Conservation (phyloP, 371 early-diverging fungal species). For the Phascolomyces articulosus region DNA sequence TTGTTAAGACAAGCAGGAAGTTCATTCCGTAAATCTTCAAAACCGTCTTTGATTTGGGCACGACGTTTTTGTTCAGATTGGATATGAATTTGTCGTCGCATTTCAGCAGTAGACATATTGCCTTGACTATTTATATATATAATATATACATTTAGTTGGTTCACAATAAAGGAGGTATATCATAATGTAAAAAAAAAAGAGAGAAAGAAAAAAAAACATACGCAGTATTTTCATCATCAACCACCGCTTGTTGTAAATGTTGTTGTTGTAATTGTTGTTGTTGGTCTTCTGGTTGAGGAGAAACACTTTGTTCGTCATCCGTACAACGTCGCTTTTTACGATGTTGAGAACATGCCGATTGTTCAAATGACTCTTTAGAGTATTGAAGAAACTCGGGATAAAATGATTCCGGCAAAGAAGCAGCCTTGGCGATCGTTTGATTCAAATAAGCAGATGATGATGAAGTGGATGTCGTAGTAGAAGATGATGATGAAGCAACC, state of each 20-base stretch:
- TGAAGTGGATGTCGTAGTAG: slow-evolving; percentile 23
- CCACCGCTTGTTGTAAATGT: not conserved
- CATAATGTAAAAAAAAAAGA: not conserved
- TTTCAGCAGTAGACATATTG: slow-evolving; percentile 29
- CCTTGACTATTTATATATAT: not conserved
- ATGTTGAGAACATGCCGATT: slow-evolving; percentile 18
- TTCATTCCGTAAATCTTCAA: slow-evolving; percentile 43
- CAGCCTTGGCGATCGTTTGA: slow-evolving; percentile 46
- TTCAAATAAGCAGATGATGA: slow-evolving; percentile 31
- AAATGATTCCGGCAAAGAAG: slow-evolving; percentile 48
- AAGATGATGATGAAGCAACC: slow-evolving; percentile 37
- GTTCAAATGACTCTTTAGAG: slow-evolving; percentile 49
- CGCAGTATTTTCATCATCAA: not conserved
- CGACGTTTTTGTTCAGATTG: slow-evolving; percentile 53
- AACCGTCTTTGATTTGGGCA: slow-evolving; percentile 52
- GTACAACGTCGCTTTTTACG: slow-evolving; percentile 10
- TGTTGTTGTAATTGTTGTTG: slow-evolving; percentile 2
- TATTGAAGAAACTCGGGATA: slow-evolving; percentile 52
- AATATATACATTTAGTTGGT: not conserved
- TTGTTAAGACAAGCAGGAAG: slow-evolving; percentile 41
- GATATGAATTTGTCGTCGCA: slow-evolving; percentile 50
- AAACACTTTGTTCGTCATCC: not conserved
- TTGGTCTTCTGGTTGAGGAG: not conserved
- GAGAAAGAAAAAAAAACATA: not conserved
- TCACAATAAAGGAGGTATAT: not conserved